Evolutionary conservation across 495 filamentous ascomycete species (phyloP).

Genomic region (Lepidopterella palustris): DNA sequence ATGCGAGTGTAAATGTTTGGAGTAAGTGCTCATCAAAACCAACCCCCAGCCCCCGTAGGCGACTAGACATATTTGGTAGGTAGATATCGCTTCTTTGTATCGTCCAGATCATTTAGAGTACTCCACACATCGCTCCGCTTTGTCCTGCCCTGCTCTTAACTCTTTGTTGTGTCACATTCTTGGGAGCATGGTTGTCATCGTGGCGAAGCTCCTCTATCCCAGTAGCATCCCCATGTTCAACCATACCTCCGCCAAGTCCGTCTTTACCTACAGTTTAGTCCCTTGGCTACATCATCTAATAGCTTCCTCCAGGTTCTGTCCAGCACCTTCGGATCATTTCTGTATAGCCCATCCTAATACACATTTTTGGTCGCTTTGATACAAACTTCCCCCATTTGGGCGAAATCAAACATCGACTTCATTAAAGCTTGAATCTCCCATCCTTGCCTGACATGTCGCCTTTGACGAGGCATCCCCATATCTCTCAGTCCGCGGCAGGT

Average conservation of each 20-base stretch:
- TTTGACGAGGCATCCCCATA: conserved; percentile 50
- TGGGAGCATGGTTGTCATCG: too few relatives aligned
- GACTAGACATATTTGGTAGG: too few relatives aligned
- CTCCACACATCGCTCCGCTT: too few relatives aligned
- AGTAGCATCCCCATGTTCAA: background rate
- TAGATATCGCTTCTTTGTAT: too few relatives aligned
- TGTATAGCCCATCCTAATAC: conserved; percentile 55
- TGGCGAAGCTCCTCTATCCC: too few relatives aligned
- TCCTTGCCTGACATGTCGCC: conserved; percentile 44
- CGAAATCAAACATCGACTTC: conserved; percentile 68
- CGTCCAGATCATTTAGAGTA: too few relatives aligned
- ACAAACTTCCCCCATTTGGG: conserved; percentile 50
- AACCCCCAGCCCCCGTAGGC: too few relatives aligned
- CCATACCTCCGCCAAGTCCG: background rate
- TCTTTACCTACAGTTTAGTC: conserved; percentile 40
- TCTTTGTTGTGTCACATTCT: too few relatives aligned
- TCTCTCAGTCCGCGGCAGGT: conserved; percentile 52
- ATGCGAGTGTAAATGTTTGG: too few relatives aligned
- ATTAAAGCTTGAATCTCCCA: conserved; percentile 44
- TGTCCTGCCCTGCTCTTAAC: too few relatives aligned
- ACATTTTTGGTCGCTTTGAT: conserved; percentile 59
- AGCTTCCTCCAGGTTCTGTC: conserved; percentile 56
- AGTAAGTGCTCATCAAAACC: too few relatives aligned
- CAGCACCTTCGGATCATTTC: conserved; percentile 50
- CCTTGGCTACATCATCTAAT: conserved; percentile 46